Percentiles rank a stretch among this genome's conserved stretches.
Conservation (phyloP, 2,329 filamentous ascomycete species). For the Beauveria scarabaeidicola region DNA sequence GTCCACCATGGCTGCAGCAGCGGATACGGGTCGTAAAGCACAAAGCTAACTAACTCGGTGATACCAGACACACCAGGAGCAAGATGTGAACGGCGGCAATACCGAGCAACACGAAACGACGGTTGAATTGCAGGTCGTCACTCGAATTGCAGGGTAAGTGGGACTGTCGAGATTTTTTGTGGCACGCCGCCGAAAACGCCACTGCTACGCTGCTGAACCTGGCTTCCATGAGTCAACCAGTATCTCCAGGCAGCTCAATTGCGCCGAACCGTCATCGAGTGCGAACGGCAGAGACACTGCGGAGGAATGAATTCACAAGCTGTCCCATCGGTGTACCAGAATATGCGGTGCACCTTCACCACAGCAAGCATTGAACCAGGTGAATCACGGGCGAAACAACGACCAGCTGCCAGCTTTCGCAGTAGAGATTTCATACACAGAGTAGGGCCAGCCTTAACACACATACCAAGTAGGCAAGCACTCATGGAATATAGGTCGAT, state of each 20-base stretch:
- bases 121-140: background rate
- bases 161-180: background rate
- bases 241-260: background rate
- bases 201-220: background rate
- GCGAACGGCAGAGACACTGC: background rate
- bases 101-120: too few species aligned
- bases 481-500: conserved; percentile 43
- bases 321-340: conserved; percentile 40
- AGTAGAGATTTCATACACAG: conserved; percentile 49
- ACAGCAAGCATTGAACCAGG: background rate
- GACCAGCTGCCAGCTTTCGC: background rate
- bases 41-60: too few species aligned
- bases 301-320: conserved; percentile 37
- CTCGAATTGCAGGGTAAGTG: conserved; percentile 7
- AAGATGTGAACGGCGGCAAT: background rate
- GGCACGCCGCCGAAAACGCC: background rate
- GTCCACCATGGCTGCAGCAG: conserved; percentile 41
- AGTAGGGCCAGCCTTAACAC: background rate
- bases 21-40: background rate
- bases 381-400: background rate
- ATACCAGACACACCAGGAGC: background rate
- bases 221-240: background rate
- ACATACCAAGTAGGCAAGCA: background rate
- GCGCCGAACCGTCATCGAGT: background rate
- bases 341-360: conserved; percentile 65